Evolutionary conservation across 305 asterid genomes (phyloP).

Genomic region (Solanum hybrid): DNA sequence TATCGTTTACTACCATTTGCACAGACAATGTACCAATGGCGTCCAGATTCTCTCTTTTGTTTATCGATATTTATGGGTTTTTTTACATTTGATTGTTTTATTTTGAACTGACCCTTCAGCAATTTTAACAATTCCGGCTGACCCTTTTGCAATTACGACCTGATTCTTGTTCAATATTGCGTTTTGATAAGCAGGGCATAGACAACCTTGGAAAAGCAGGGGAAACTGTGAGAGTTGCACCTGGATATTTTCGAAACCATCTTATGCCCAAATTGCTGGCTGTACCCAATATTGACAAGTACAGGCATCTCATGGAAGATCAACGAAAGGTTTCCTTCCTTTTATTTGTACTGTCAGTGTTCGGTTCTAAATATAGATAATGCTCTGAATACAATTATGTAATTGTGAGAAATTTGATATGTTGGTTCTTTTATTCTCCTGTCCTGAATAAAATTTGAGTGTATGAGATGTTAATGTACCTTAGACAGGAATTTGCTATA

Average conservation of each 20-base stretch:
- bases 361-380: background rate
- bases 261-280: constrained; percentile 92
- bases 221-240: constrained; percentile 85
- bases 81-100: background rate
- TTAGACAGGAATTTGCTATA: background rate
- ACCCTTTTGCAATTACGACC: background rate
- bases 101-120: background rate
- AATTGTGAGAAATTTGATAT: background rate
- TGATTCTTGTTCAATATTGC: background rate
- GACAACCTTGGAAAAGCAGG: constrained; percentile 86
- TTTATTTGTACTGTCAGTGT: background rate
- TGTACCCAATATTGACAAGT: constrained; percentile 79
- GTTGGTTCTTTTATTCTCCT: background rate
- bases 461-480: background rate
- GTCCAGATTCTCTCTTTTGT: background rate
- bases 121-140: background rate
- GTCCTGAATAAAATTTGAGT: background rate
- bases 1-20: background rate
- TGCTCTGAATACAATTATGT: background rate
- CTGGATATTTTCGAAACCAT: constrained; percentile 93
- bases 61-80: background rate
- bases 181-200: constrained; percentile 30
- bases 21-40: background rate
- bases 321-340: constrained; percentile 58
- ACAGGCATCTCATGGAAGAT: constrained; percentile 55